A percentile compares a stretch with the other conserved stretches of the same genome.
Conservation (phyloP, 73 alveolate species). For the Symbiodinium pilosum region DNA sequence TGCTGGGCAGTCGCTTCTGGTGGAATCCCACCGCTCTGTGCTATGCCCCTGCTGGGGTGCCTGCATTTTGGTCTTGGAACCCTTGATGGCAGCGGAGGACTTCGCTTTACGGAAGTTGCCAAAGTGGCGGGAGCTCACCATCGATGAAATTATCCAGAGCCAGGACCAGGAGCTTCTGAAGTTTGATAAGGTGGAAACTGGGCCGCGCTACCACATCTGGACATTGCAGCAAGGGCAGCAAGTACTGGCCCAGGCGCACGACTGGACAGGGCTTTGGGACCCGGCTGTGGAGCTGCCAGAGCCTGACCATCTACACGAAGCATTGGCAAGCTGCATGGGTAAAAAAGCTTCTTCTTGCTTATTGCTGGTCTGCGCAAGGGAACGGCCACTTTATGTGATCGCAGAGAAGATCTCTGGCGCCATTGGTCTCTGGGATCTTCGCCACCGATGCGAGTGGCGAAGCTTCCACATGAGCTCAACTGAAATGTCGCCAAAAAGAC, state of each 20-base stretch:
- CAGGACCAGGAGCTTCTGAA: conserved; percentile 53
- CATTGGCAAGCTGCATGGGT: neutral
- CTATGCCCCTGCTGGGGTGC: conserved; percentile 59
- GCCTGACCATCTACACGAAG: neutral
- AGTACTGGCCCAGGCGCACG: neutral
- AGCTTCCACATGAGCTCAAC: conserved; percentile 13
- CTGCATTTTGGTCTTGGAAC: conserved; percentile 19
- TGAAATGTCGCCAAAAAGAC: neutral
- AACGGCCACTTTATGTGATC: conserved; percentile 17
- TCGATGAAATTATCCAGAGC: conserved; percentile 12
- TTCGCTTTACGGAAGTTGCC: conserved; percentile 29
- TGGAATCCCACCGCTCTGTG: conserved; percentile 35
- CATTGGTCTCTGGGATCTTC: conserved; percentile 40
- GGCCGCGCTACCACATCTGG: conserved; percentile 81
- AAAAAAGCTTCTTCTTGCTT: neutral
- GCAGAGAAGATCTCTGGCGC: conserved; percentile 10
- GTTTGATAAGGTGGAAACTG: conserved; percentile 43
- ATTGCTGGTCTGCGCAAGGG: conserved; percentile 11
- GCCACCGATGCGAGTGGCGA: conserved; percentile 39
- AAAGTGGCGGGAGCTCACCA: conserved; percentile 54
- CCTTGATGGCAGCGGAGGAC: neutral
- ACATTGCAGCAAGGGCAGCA: neutral
- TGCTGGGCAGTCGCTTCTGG: conserved; percentile 44
- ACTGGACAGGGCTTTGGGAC: conserved; percentile 5
- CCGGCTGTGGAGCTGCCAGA: neutral